Evolutionary conservation across 306 rosid species (phyloP), one percentile per base, ranked within the genome.

Genomic region (Fragaria ananassa): DNA sequence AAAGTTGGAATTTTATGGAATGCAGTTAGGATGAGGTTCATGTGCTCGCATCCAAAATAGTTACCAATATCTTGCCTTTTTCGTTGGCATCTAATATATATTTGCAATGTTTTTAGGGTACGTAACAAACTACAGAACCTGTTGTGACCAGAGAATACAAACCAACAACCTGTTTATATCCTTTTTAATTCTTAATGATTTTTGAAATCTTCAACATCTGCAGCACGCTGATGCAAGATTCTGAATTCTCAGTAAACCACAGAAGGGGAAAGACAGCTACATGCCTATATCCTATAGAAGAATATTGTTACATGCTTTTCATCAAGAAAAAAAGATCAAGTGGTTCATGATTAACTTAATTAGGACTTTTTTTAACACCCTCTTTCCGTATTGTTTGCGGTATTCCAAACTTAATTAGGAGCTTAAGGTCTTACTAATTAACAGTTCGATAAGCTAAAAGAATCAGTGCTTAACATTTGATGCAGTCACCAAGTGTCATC

Each of bases 401-500:
- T 31, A 31, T 31, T 31, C 0, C 34, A 31, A 31, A 25, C 34
- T 25, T 27, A 60, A 60, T 63, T 63, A 12, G 8, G 19, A 14
- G 25, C 4, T 45, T 21, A 1, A 46, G 2, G 29, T 13, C 53
- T 42, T 68, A n/a, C 8, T 57, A 41, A 41, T 41, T 6, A 23
- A 25, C 35, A 57, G 23, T 57, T 25, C 13, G 35, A 49, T 58
- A 56, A 56, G 39, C 42, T 63, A 34, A 1, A 31, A 15, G 1
- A 31, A 29, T 5, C 18, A 3, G 19, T 63, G 68, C 6, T 31
- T 19, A 34, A 34, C 9, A 31, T 31, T 63, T 15, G 68, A 63
- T 34, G 68, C 39, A 31, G 44, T 63, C 68, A 63, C 13, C 68
- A n/a, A 67, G 69, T 72, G 67, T 72, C 67, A 72, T 27, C 35